Conservation (phyloP, 495 filamentous ascomycete genomes). For the Bacidia rubella region DNA sequence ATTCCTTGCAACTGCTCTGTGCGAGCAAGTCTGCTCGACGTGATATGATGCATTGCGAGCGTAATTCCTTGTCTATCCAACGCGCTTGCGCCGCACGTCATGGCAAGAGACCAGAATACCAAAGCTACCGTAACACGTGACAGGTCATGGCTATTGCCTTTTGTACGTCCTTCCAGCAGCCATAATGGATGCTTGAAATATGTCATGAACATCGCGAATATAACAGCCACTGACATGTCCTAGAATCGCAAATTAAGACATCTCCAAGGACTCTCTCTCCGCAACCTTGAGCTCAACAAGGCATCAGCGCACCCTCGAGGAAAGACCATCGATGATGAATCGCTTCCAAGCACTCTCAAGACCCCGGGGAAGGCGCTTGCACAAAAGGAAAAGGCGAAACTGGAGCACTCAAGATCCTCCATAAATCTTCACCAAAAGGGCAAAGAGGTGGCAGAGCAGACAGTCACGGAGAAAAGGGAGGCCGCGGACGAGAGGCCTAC, state of each 20-base stretch:
- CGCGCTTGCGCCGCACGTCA: slow-evolving; percentile 4
- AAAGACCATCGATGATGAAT: slow-evolving; percentile 75
- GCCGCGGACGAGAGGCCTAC: slow-evolving; percentile 14
- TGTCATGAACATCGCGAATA: neutral
- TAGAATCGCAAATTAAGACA: slow-evolving; percentile 84
- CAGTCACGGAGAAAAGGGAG: slow-evolving; percentile 47
- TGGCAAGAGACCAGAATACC: slow-evolving; percentile 9
- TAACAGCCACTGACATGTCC: neutral
- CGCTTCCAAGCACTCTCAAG: slow-evolving; percentile 52
- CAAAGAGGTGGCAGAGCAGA: neutral
- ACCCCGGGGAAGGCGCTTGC: slow-evolving; percentile 56
- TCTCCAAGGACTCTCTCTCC: slow-evolving; percentile 72
- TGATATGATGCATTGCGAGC: slow-evolving; percentile 11
- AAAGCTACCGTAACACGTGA: slow-evolving; percentile 3
- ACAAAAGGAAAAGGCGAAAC: slow-evolving; percentile 36
- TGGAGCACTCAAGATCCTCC: slow-evolving; percentile 65
- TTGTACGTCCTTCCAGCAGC: slow-evolving; percentile 22
- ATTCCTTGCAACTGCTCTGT: neutral
- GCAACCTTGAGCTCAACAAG: slow-evolving; percentile 59
- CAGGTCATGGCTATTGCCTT: slow-evolving; percentile 35
- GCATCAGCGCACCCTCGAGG: slow-evolving; percentile 40
- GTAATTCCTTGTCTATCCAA: neutral
- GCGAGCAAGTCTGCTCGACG: neutral
- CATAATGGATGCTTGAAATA: neutral
- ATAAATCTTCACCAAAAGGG: slow-evolving; percentile 41